A percentile compares a stretch with the other conserved stretches of the same genome.
These are phyloP conservation scores for Epichloe sylvatica DNA, from an alignment of 2,329 filamentous ascomycete species.

Conservation along the genomic window DNA sequence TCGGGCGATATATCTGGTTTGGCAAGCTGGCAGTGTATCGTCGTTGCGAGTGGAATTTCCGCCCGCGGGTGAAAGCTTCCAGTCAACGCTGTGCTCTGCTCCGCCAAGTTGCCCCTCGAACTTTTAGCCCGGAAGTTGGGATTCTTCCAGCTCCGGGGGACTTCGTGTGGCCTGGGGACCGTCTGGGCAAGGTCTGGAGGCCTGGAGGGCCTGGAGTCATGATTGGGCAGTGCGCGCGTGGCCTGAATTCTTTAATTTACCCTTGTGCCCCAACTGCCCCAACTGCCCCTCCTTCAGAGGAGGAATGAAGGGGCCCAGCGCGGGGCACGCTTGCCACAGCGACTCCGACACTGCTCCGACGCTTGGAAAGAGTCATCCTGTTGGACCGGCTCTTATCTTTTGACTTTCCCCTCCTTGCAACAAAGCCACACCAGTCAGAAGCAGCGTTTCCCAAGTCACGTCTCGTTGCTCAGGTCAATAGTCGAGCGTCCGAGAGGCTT, in stretches of 20 bases:
- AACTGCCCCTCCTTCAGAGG: slow-evolving; percentile 9
- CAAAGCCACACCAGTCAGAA: neutral
- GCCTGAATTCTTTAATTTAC: neutral
- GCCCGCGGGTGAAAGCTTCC: slow-evolving; percentile 10
- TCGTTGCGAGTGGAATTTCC: slow-evolving; percentile 2
- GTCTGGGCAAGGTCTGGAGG: too few relatives aligned
- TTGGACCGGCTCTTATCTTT: neutral
- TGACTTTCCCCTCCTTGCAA: neutral
- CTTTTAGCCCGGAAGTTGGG: slow-evolving; percentile 15
- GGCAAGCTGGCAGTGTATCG: slow-evolving; percentile 4
- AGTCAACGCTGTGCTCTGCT: neutral
- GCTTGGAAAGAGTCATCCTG: slow-evolving; percentile 4
- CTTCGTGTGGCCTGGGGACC: neutral
- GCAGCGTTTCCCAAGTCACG: neutral
- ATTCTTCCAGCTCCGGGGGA: slow-evolving; percentile 15
- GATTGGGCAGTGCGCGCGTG: too few relatives aligned
- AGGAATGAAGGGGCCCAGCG: neutral
- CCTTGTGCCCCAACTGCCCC: slow-evolving; percentile 3
- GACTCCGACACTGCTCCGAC: slow-evolving; percentile 1
- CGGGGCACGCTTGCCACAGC: slow-evolving; percentile 7
- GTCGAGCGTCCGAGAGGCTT: neutral
- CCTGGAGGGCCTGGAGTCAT: too few relatives aligned
- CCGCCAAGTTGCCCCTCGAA: slow-evolving; percentile 13
- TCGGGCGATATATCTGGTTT: slow-evolving; percentile 3
- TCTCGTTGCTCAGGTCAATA: neutral